A percentile compares a stretch with the other conserved stretches of the same genome.
Evolutionary conservation across 345 rosid genomes (phyloP).

Genomic region (Eucalyptus marginata): DNA sequence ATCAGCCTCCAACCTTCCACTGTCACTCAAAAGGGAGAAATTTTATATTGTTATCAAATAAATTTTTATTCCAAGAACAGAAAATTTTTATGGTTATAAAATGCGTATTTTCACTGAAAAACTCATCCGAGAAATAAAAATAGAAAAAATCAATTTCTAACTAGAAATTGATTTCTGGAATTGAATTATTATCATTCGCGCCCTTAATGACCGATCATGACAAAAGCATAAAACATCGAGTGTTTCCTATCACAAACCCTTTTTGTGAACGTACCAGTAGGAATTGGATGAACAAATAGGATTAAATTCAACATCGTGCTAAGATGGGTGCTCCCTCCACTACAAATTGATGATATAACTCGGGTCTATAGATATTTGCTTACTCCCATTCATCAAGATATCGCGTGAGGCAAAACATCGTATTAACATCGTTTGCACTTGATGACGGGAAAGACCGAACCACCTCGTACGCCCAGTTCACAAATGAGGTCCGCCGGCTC

Average conservation of each 20-base stretch:
- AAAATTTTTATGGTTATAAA: fast-evolving
- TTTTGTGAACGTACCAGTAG: neutral
- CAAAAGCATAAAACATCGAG: fast-evolving
- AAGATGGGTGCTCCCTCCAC: neutral
- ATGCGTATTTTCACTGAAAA: fast-evolving
- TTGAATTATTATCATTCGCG: fast-evolving
- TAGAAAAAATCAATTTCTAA: no score
- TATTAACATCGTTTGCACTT: neutral
- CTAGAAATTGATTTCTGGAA: no score
- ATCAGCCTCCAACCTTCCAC: fast-evolving
- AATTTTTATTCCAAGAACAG: fast-evolving
- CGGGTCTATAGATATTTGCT: neutral
- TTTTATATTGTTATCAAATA: no score
- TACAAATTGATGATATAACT: neutral
- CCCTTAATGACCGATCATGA: neutral
- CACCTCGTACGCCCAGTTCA: neutral
- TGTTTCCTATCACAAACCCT: neutral
- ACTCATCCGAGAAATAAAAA: no score
- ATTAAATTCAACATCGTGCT: fast-evolving
- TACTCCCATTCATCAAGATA: neutral
- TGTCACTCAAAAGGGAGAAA: fast-evolving
- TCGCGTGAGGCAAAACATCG: neutral
- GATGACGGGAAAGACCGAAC: neutral
- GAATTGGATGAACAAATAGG: neutral
- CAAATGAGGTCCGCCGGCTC: neutral